Conservation (phyloP, 2,329 filamentous ascomycete species). For the Chaetoscypha palmicola region DNA sequence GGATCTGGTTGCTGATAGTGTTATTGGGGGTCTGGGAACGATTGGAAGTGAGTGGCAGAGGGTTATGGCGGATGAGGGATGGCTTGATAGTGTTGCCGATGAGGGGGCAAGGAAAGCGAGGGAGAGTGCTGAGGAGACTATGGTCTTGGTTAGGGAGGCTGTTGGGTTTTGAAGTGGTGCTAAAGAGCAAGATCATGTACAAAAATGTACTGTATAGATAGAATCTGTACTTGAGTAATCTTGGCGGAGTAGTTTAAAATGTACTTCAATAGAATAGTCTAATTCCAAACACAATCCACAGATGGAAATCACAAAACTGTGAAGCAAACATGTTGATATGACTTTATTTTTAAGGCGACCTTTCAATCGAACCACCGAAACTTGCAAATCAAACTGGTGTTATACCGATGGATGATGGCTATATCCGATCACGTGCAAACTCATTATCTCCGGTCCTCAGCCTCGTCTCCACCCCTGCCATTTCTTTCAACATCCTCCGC, state of each 20-base stretch:
- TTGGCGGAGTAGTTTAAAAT: neutral
- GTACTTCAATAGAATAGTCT: neutral
- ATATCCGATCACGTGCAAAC: neutral
- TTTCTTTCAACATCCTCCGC: neutral
- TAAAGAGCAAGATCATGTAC: no score
- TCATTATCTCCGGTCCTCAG: neutral
- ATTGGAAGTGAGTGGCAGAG: constrained; percentile 50
- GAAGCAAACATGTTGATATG: no score
- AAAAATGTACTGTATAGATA: no score
- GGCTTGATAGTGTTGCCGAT: constrained; percentile 50
- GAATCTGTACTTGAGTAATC: no score
- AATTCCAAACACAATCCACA: neutral
- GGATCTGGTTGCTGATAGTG: constrained; percentile 49
- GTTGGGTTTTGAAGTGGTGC: constrained; percentile 39
- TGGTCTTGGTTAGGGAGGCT: constrained; percentile 37
- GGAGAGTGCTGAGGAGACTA: constrained; percentile 48
- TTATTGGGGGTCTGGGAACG: constrained; percentile 46
- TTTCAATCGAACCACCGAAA: no score
- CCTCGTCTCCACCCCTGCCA: neutral
- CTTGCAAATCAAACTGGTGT: no score
- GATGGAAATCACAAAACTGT: no score
- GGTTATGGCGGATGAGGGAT: constrained; percentile 37
- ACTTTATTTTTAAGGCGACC: no score
- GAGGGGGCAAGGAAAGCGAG: constrained; percentile 56
- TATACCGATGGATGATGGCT: no score